A percentile compares a stretch with the other conserved stretches of the same genome.
These are phyloP conservation scores for Nicotiana paniculata DNA, from an alignment of 257 asterid genomes.

Conservation along the genomic window DNA sequence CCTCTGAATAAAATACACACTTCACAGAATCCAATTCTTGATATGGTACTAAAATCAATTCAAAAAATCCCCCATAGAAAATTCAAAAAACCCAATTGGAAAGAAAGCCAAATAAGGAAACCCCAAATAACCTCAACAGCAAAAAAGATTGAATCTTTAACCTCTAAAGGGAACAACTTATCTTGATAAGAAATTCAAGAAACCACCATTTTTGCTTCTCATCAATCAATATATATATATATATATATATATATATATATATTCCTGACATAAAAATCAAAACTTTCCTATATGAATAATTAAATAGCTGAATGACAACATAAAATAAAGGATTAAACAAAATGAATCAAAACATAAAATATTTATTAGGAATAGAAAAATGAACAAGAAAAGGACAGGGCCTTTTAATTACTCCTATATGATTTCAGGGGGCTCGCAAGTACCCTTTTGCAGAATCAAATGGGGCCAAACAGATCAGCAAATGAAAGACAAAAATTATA, in stretches of 20 bases:
- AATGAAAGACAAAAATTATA: not conserved
- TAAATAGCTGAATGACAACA: not conserved
- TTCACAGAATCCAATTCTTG: not conserved
- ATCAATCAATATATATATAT: not conserved
- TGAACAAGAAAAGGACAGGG: not conserved
- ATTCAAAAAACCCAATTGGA: not conserved
- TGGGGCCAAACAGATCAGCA: not conserved
- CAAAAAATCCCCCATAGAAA: not conserved
- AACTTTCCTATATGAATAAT: not conserved
- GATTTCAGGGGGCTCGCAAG: not conserved
- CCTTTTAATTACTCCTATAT: not conserved
- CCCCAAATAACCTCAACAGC: not conserved
- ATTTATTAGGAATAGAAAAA: not conserved
- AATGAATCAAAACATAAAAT: not conserved
- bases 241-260: not conserved
- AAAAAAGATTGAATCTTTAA: not conserved
- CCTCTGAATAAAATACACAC: not conserved
- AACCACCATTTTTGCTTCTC: slow-evolving; percentile 4
- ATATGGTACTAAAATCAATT: not conserved
- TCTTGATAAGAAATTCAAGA: not conserved
- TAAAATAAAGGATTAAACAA: too few relatives aligned
- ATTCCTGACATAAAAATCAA: not conserved
- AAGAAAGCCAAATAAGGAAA: not conserved
- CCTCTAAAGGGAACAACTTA: slow-evolving; percentile 1
- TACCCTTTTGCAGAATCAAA: not conserved